Base-by-base conservation (phyloP, 2,329 filamentous ascomycete genomes). In the Coleophoma crateriformis region DNA sequence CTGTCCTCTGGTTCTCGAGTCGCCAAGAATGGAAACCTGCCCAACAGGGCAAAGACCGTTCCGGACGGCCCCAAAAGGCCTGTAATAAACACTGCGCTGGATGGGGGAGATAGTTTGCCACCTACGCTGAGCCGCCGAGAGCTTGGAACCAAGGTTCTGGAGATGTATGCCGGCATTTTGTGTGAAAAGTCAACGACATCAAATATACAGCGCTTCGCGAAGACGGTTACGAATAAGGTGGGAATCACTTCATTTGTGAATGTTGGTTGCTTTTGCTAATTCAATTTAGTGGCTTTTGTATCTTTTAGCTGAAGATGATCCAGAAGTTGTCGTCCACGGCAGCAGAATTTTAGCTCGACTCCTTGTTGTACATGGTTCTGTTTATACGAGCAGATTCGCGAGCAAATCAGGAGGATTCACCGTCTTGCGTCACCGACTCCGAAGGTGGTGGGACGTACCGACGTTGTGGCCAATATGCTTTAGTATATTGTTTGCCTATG, bases 151-250 rank as follows among this genome's bases (percentile, higher is more conserved):
- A 83, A 79, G 54, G 80, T 96, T 47, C 71, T 96, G 17, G 81
- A 81, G 55, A 83, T 95, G 68, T 92, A 94, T 62, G 79, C 86
- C 7, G 78, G 84, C 22, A 75, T 96, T 11, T 73, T 96, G 10
- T 96, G 90, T 61, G 83, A 88, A 53, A 81, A 82, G 59, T 78
- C 78, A 19, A 89, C 85, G 55, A 70, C 78, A 10, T 73, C 73
- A 13, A 83, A 86, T 53, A 87, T 96, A 49, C 82, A 85, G 62
- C 94, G 90, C 60, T 97, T 99, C 72, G 89, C 90, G 5, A 88
- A 87, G 62, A 95, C 92, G 1, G 92, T 99, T 8, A 96, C 92
- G 19, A 96, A 95, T 59, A 96, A 96, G 78, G 88, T 90, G 72
- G 62, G 74, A 67, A 54, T 50, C 22, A 49, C 43, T 49, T 19